Evolutionary conservation across 371 early-diverging fungal genomes (phyloP).

Genomic region (Choanephora cucurbitarum): DNA sequence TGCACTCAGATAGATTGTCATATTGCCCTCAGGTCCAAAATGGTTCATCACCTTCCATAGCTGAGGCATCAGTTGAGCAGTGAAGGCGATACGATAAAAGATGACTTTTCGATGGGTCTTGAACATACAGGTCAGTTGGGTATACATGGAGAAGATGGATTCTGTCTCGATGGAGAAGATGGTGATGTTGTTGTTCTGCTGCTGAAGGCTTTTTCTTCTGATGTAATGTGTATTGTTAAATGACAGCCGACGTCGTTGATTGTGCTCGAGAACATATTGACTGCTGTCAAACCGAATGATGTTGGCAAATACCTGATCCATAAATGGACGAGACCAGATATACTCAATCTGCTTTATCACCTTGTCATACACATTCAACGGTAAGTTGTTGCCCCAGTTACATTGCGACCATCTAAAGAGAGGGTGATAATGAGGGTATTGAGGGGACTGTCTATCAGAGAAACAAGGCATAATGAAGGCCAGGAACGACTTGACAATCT

Average conservation of each 20-base stretch:
- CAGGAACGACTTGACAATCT: constrained; percentile 33
- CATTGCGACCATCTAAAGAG: constrained; percentile 65
- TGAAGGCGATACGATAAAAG: constrained; percentile 60
- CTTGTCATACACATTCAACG: constrained; percentile 42
- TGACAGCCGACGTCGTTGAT: not conserved
- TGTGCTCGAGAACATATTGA: constrained; percentile 4
- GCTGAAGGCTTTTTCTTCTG: constrained; percentile 1
- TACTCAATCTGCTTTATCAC: constrained; percentile 55
- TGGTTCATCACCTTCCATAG: constrained; percentile 65
- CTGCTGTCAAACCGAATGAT: constrained; percentile 36
- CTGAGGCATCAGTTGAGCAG: constrained; percentile 55
- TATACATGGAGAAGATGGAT: constrained; percentile 55
- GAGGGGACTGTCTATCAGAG: constrained; percentile 47
- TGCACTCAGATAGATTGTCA: constrained; percentile 59
- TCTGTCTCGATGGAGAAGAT: constrained; percentile 56
- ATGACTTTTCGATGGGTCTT: constrained; percentile 54
- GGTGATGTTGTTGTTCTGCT: constrained; percentile 13
- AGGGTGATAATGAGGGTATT: constrained; percentile 60
- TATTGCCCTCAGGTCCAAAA: constrained; percentile 60
- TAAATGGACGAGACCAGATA: constrained; percentile 61
- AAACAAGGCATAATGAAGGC: constrained; percentile 41
- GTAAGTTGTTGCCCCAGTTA: constrained; percentile 43
- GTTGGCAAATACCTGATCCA: constrained; percentile 42
- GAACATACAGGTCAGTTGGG: constrained; percentile 43
- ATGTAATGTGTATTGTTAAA: not conserved